Evolutionary conservation across 1,139 yeast species (phyloP).

Genomic region (Candida pseudocylindracea): DNA sequence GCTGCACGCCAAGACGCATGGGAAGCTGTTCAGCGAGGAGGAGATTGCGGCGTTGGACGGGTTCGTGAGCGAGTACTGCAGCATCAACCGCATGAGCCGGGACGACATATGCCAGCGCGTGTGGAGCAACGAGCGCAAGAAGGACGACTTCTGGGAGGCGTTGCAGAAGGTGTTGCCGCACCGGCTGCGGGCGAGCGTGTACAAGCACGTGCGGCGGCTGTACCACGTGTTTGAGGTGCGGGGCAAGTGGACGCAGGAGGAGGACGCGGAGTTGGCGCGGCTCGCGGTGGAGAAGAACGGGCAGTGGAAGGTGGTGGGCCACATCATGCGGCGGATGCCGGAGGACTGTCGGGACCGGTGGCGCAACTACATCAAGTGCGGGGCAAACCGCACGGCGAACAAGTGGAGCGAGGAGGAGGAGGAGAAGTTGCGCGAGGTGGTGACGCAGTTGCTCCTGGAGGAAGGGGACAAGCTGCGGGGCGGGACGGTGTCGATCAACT

Average conservation of each 20-base stretch:
- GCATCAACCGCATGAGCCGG: constrained; percentile 33
- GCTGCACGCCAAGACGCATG: constrained; percentile 11
- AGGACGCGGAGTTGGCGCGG: constrained; percentile 42
- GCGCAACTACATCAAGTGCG: constrained; percentile 90
- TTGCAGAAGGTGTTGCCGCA: constrained; percentile 59
- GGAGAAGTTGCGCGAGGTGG: constrained; percentile 29
- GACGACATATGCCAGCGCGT: constrained; percentile 60
- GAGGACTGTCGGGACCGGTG: constrained; percentile 93
- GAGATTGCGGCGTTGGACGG: constrained; percentile 55
- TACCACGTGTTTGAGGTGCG: constrained; percentile 73
- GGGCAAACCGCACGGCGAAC: constrained; percentile 44
- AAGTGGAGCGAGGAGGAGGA: constrained; percentile 73
- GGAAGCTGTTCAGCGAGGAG: constrained; percentile 28
- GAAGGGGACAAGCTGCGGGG: constrained; percentile 1
- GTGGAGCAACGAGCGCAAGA: constrained; percentile 69
- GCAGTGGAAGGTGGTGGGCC: constrained; percentile 74
- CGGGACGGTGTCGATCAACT: constrained; percentile 25
- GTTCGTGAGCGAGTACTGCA: constrained; percentile 49
- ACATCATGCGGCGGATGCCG: constrained; percentile 74
- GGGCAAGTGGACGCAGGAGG: constrained; percentile 75
- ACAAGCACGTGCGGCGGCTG: constrained; percentile 77
- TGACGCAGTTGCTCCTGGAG: constrained; percentile 15
- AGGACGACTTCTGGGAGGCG: constrained; percentile 78
- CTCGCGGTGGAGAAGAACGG: constrained; percentile 49
- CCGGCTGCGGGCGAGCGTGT: constrained; percentile 70